A percentile compares a stretch with the other conserved stretches of the same genome.
Evolutionary conservation across 352 stramenopile species (phyloP).

Genomic region (Peronospora destructor): DNA sequence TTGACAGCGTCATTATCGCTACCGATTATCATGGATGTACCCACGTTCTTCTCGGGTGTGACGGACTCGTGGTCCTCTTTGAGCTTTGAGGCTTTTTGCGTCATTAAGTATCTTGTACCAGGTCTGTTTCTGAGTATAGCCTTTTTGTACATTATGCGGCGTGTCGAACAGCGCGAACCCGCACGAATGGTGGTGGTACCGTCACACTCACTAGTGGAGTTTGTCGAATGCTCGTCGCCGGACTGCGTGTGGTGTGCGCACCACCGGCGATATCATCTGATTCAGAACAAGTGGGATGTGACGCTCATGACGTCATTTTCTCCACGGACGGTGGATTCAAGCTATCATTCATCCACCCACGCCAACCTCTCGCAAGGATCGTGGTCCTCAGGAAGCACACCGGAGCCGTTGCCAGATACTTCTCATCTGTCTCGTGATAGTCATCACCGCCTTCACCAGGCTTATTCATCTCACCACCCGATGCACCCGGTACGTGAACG

Average conservation of each 20-base stretch:
- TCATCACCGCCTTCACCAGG: constrained; percentile 24
- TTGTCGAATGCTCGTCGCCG: constrained; percentile 61
- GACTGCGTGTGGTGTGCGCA: constrained; percentile 69
- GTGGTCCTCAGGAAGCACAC: constrained; percentile 32
- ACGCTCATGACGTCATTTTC: constrained; percentile 52
- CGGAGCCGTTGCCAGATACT: constrained; percentile 9
- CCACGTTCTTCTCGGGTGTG: constrained; percentile 27
- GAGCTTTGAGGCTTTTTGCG: constrained; percentile 31
- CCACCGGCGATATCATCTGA: constrained; percentile 53
- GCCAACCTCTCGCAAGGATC: constrained; percentile 35
- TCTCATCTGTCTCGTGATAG: constrained; percentile 21
- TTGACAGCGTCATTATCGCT: constrained; percentile 40
- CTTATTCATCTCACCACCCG: constrained; percentile 10
- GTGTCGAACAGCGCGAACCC: constrained; percentile 55
- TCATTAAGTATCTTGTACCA: constrained; percentile 53
- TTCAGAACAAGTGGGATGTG: constrained; percentile 56
- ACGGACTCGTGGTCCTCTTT: constrained; percentile 25
- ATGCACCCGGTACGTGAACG: constrained; percentile 9
- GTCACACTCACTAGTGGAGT: constrained; percentile 50
- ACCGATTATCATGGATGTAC: constrained; percentile 50
- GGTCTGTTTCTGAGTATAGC: constrained; percentile 42
- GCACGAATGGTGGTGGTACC: constrained; percentile 45
- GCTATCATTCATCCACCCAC: constrained; percentile 42
- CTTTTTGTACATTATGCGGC: constrained; percentile 74
- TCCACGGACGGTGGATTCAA: constrained; percentile 51